A percentile compares a stretch with the other conserved stretches of the same genome.
These are phyloP conservation scores for Plenodomus biglobosus DNA, from an alignment of 2,329 filamentous ascomycete species.

Conservation along the genomic window DNA sequence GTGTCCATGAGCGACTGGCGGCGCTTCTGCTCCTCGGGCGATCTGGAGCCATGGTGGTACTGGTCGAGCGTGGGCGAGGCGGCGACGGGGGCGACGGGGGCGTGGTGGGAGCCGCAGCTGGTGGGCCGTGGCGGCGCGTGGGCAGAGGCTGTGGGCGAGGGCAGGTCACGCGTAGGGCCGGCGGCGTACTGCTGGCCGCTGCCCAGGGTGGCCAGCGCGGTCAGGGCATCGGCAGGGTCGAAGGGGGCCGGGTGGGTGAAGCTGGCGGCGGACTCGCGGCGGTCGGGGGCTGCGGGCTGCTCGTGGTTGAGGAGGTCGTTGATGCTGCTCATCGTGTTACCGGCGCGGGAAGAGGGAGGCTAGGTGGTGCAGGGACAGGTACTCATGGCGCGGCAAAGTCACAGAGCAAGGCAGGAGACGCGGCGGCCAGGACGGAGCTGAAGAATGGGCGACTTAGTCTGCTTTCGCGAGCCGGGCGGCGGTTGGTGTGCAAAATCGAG, in stretches of 20 bases:
- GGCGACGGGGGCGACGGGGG: slow-evolving; percentile 46
- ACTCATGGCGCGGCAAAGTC: slow-evolving; percentile 10
- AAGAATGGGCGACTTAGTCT: neutral
- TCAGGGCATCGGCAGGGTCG: slow-evolving; percentile 47
- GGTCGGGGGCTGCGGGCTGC: slow-evolving; percentile 14
- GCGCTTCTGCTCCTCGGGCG: slow-evolving; percentile 47
- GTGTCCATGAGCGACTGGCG: slow-evolving; percentile 39
- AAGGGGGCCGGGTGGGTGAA: slow-evolving; percentile 25
- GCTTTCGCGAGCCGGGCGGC: slow-evolving; percentile 3
- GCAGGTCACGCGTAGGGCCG: slow-evolving; percentile 29
- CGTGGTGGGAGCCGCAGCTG: slow-evolving; percentile 39
- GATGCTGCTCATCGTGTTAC: slow-evolving; percentile 38
- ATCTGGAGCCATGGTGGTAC: slow-evolving; percentile 50
- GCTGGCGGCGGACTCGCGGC: slow-evolving; percentile 14
- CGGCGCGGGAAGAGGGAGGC: neutral
- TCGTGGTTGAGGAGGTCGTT: slow-evolving; percentile 42
- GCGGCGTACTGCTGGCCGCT: slow-evolving; percentile 36
- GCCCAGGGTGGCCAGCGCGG: slow-evolving; percentile 38
- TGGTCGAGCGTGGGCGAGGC: slow-evolving; percentile 52
- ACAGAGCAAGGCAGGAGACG: slow-evolving; percentile 1
- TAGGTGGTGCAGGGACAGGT: slow-evolving; percentile 2
- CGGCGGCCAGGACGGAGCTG: neutral
- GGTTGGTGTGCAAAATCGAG: slow-evolving; percentile 17
- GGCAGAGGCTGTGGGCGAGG: slow-evolving; percentile 32
- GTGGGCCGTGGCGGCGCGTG: slow-evolving; percentile 36